Evolutionary conservation across 805 yeast genomes (phyloP).

Genomic region (Candida tibetensis): DNA sequence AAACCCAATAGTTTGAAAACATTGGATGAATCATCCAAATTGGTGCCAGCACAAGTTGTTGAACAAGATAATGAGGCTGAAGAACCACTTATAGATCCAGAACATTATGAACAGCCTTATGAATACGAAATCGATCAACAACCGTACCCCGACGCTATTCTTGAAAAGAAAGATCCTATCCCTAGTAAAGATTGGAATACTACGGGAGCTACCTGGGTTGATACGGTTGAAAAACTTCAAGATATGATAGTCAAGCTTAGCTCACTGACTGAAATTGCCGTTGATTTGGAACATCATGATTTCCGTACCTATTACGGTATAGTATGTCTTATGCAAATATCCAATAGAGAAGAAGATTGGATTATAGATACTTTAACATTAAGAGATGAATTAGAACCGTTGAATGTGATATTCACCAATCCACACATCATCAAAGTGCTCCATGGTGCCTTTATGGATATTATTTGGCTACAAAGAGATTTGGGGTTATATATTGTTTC

Average conservation of each 20-base stretch:
- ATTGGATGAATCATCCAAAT: slow-evolving; percentile 47
- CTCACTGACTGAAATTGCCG: slow-evolving; percentile 65
- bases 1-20: slow-evolving; percentile 72
- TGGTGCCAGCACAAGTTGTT: slow-evolving; percentile 22
- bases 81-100: slow-evolving; percentile 38
- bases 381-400: slow-evolving; percentile 61
- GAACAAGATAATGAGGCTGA: slow-evolving; percentile 36
- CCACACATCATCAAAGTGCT: slow-evolving; percentile 82
- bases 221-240: slow-evolving; percentile 48
- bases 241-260: slow-evolving; percentile 55
- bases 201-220: slow-evolving; percentile 71
- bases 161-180: slow-evolving; percentile 40
- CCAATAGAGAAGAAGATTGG: slow-evolving; percentile 79
- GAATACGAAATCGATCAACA: slow-evolving; percentile 65
- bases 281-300: slow-evolving; percentile 96
- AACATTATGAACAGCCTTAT: slow-evolving; percentile 80
- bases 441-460: slow-evolving; percentile 97
- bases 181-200: slow-evolving; percentile 63
- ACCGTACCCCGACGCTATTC: slow-evolving; percentile 62
- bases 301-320: slow-evolving; percentile 86
- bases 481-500: slow-evolving; percentile 87
- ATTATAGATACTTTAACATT: slow-evolving; percentile 80
- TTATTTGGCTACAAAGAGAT: slow-evolving; percentile 95
- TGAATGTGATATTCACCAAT: slow-evolving; percentile 77
- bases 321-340: slow-evolving; percentile 90